Conservation (phyloP, 495 filamentous ascomycete species). For the Annulohypoxylon bovei region DNA sequence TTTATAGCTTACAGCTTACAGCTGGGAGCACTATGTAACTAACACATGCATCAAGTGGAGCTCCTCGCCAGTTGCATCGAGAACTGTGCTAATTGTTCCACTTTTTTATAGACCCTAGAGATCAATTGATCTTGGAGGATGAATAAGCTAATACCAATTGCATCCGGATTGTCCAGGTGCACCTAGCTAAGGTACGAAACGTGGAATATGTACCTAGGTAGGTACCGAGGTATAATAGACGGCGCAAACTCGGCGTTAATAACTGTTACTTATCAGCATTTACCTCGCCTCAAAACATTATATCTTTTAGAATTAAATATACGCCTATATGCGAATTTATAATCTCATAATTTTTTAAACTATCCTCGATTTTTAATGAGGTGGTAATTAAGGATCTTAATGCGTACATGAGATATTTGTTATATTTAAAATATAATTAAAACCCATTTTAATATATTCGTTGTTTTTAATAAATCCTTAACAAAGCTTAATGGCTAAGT, state of each 20-base stretch:
- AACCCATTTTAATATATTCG: conserved; percentile 17
- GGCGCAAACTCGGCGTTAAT: conserved; percentile 38
- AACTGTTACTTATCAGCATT: not conserved
- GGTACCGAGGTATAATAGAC: conserved; percentile 10
- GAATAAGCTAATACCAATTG: conserved; percentile 34
- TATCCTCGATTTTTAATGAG: not conserved
- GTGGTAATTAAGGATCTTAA: conserved; percentile 1
- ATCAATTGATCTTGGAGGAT: conserved; percentile 10
- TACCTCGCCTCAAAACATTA: not conserved
- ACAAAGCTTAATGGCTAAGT: conserved; percentile 35
- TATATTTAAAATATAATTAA: conserved; percentile 1
- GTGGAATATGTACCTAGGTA: not conserved
- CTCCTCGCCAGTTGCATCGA: conserved; percentile 27
- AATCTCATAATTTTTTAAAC: conserved; percentile 7
- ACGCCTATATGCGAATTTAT: not conserved
- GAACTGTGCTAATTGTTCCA: conserved; percentile 16
- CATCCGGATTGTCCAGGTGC: not conserved
- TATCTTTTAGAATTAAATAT: not conserved
- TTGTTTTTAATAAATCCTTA: conserved; percentile 34
- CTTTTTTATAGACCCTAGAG: conserved; percentile 27
- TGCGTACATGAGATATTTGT: conserved; percentile 1
- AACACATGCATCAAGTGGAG: not conserved
- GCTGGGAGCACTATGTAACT: conserved; percentile 6
- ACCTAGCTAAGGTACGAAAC: not conserved
- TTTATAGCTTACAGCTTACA: conserved; percentile 5